Conservation (phyloP, 305 asterid genomes). For the Solanum hybrid region DNA sequence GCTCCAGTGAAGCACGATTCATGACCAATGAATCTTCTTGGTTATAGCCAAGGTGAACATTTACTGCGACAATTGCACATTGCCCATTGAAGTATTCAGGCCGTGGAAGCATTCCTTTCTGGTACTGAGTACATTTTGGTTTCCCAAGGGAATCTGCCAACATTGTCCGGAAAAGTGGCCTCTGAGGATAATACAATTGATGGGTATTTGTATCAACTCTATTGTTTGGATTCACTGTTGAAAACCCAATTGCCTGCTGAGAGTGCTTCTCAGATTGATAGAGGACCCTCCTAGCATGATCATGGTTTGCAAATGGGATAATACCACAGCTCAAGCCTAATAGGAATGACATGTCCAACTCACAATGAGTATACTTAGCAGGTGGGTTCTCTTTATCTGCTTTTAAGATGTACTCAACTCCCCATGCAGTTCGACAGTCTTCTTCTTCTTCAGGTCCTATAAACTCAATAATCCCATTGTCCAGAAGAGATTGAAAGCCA, state of each 20-base stretch:
- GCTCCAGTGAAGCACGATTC: conserved; percentile 90
- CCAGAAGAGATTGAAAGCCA: conserved; percentile 59
- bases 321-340: conserved; percentile 83
- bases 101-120: conserved; percentile 59
- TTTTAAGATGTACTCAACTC: conserved; percentile 41
- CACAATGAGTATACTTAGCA: conserved; percentile 68
- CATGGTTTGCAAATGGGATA: conserved; percentile 88
- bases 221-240: conserved; percentile 56
- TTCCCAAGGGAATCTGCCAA: conserved; percentile 84
- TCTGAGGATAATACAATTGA: conserved; percentile 80
- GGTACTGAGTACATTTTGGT: conserved; percentile 32
- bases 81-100: conserved; percentile 88
- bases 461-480: conserved; percentile 63
- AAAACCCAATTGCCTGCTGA: conserved; percentile 88
- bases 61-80: conserved; percentile 88
- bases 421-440: conserved; percentile 88
- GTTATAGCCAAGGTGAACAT: conserved; percentile 90
- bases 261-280: conserved; percentile 96
- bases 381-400: conserved; percentile 50
- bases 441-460: conserved; percentile 96
- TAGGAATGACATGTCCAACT: conserved; percentile 73
- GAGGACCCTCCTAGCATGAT: conserved; percentile 81
- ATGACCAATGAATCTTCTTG: conserved; percentile 95
- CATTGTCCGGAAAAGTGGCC: conserved; percentile 67
- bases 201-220: conserved; percentile 79